These are phyloP conservation scores for Arabidopsis thaliana DNA, from an alignment of 345 rosid species.

Conservation along the genomic window TAIR10.1 NC_003076.8:7281501-7282000, in stretches of 20 bases:
- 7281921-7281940: not conserved
- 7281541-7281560: slow-evolving; percentile 79
- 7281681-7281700: not conserved
- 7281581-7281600: slow-evolving; percentile 92
- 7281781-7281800: slow-evolving; percentile 79
- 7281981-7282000: slow-evolving; percentile 24
- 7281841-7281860: slow-evolving; percentile 8
- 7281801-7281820: slow-evolving; percentile 54
- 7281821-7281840: slow-evolving; percentile 21
- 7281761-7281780: slow-evolving; percentile 67
- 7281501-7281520: slow-evolving; percentile 12
- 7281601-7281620: slow-evolving; percentile 90
- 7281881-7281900: slow-evolving; percentile 16
- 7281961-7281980: not conserved
- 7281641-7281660: slow-evolving; percentile 16
- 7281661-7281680: slow-evolving; percentile 23
- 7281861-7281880: not conserved
- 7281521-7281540: slow-evolving; percentile 86
- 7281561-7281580: slow-evolving; percentile 87
- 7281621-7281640: slow-evolving; percentile 28
- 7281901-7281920: slow-evolving; percentile 22
- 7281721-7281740: slow-evolving; percentile 74
- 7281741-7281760: slow-evolving; percentile 78
- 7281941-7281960: slow-evolving; percentile 8
- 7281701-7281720: not conserved